Evolutionary conservation across 768 basidiomycete genomes (phyloP), one percentile per base, ranked within the genome.

Genomic region (Mycena amicta): DNA sequence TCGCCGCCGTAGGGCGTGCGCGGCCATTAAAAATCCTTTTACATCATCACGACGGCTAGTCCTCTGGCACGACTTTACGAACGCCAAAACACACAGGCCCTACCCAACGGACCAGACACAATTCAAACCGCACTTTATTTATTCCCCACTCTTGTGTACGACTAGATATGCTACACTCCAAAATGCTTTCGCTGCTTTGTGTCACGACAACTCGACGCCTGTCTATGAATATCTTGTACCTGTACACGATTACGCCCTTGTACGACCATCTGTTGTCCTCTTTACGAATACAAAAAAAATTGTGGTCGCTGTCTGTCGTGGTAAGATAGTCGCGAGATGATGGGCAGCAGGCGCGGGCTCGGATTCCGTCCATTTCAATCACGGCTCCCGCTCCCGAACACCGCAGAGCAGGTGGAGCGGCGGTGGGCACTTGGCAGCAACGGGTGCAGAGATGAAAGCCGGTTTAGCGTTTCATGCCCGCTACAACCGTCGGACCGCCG

Each of bases 131-230:
- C 47, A 49, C 27, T 49, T 49, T 49, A 26, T 49, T 49, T 49
- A 49, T 49, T 28, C 47, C 22, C 27, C 47, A 49, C 12, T 28
- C 26, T 71, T 71, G 59, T 85, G 86, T 87, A 88, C 81, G 83
- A 86, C 82, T 87, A 88, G 85, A 88, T 80, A 87, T 84, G 81
- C 83, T 49, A 73, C 69, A 67, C 71, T 74, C 69, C 71, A 67
- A 65, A 70, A 67, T 69, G 66, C 56, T 71, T 69, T 71, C 69
- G 60, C 47, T 59, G 67, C 64, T 70, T 53, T 65, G 60, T 55
- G 59, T 57, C 67, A 72, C 69, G 68, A 72, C 69, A 62, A 60
- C 67, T 67, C 62, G 60, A 68, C 67, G 68, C 69, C 54, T 57
- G 60, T 62, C 67, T 63, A 67, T 64, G 65, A 65, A 58, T 56